A percentile compares a stretch with the other conserved stretches of the same genome.
These are phyloP conservation scores for Aspergillus incahuasiensis DNA, from an alignment of 495 filamentous ascomycete genomes.

Conservation along the genomic window DNA sequence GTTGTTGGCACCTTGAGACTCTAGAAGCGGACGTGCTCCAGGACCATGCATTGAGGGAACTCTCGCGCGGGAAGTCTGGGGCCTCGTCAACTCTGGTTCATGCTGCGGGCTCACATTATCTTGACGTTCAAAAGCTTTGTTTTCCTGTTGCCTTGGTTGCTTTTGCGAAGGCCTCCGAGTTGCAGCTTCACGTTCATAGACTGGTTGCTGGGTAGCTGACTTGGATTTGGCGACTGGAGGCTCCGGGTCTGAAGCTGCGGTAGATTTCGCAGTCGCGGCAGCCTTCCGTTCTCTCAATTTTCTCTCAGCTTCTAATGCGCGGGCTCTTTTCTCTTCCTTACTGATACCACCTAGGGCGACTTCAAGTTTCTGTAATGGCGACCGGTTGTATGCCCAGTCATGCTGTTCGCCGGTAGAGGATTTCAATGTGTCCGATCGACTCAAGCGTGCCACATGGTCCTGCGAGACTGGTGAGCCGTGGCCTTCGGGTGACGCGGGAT, in stretches of 20 bases:
- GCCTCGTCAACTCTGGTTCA: constrained; percentile 9
- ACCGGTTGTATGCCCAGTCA: constrained; percentile 69
- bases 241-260: neutral
- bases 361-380: constrained; percentile 88
- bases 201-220: neutral
- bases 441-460: constrained; percentile 19
- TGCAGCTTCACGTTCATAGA: neutral
- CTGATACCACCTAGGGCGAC: constrained; percentile 80
- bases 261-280: constrained; percentile 6
- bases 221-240: neutral
- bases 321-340: constrained; percentile 83
- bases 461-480: constrained; percentile 2
- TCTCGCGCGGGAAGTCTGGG: constrained; percentile 18
- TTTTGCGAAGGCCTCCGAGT: neutral
- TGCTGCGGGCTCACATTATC: constrained; percentile 3
- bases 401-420: constrained; percentile 28
- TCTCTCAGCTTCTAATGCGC: constrained; percentile 73
- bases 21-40: constrained; percentile 13
- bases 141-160: constrained; percentile 4
- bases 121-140: neutral
- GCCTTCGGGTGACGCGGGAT: neutral
- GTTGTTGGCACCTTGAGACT: constrained; percentile 18
- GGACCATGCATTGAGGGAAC: constrained; percentile 18
- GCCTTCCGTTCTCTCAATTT: constrained; percentile 46
- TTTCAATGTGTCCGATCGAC: constrained; percentile 35